Evolutionary conservation across 2,329 filamentous ascomycete genomes (phyloP), one percentile per base, ranked within the genome.

Genomic region (Tolypocladium tropicale): DNA sequence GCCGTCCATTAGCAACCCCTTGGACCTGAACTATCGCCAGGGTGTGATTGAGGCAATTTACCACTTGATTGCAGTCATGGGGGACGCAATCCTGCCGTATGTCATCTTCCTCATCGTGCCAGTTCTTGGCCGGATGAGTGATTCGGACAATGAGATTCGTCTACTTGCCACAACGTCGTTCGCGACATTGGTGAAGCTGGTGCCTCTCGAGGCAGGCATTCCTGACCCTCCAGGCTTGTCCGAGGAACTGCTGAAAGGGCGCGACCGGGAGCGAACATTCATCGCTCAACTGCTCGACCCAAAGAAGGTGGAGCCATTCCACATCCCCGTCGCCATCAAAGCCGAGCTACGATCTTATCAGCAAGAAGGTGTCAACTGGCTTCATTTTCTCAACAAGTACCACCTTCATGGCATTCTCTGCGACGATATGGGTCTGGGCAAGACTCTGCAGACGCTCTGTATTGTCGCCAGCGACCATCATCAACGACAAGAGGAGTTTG

Each of bases 71-170:
- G 90, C 95, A 58, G 92, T 96, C 53, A 99, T 99, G 94, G 94
- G 95, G 59, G 94, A 97, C 68, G 82, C 84, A 39, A 99, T 99
- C 56, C 74, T 99, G 33, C 94, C 95, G 3, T 99, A 99, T 66
- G 94, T 99, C 60, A 96, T 99, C 65, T 99, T 99, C 83, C 83
- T 99, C 61, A 95, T 99, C 57, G 95, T 97, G 14, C 94, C 94
- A 16, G 94, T 99, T 4, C 80, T 99, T 53, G 94, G 94, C 55
- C 86, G 94, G 49, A 99, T 99, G 94, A 97, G 94, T 68, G 94
- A 99, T 70, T 95, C 93, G 0, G 93, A 99, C 68, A 93, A 95
- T 61, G 94, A 97, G 67, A 89, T 99, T 55, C 87, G 94, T 55
- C 80, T 97, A 7, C 88, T 99, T 55, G 91, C 94, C 4, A 99